Base-by-base conservation (phyloP, 495 filamentous ascomycete genomes). In the Cenococcum geophilum region DNA sequence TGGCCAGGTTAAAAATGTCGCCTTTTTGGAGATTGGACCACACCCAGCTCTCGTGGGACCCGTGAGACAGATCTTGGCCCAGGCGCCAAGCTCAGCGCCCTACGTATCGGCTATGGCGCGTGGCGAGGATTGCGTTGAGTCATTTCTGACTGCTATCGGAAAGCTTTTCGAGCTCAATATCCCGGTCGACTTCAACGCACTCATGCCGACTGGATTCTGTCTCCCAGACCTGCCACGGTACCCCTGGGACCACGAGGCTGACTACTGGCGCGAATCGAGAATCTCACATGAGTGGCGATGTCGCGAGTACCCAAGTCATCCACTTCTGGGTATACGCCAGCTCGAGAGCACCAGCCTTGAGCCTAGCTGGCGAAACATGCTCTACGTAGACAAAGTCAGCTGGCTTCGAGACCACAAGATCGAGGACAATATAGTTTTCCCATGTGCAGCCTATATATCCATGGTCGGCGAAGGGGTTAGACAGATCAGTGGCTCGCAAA, bases 21-120 rank as follows among this genome's bases (percentile, higher is more conserved):
- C 32, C 22, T 10, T 67, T 11, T 9, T 68, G 1, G 65, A 68
- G 32, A 59, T 68, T 37, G 65, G 65, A 20, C 62, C 65, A 10
- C 65, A 68, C 25, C 16, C 62, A 0, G 57, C 61, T 6, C 40
- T 68, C 8, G n/a, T 40, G 16, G 32, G 43, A 11, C 47, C 61
- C 0, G 4, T 68, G 0, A 22, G 53, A 9, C 49, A 68, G 22
- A 68, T 63, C 22, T 9, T 55, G 8, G 35, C 21, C 22, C 16
- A 21, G n/a, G 21, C n/a, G 22, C 48, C 48, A n/a, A 23, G 21
- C 48, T 2, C 11, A 9, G 27, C 25, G 5, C 4, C 1, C 10
- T 55, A 55, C 52, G 16, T 18, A 16, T n/a, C 18, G 12, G 10
- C 34, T n/a, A 20, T 37, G 16, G 5, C 23, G 5, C 34, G 32